Evolutionary conservation across 768 basidiomycete genomes (phyloP).

Genomic region (Candolleomyces aberdarensis): DNA sequence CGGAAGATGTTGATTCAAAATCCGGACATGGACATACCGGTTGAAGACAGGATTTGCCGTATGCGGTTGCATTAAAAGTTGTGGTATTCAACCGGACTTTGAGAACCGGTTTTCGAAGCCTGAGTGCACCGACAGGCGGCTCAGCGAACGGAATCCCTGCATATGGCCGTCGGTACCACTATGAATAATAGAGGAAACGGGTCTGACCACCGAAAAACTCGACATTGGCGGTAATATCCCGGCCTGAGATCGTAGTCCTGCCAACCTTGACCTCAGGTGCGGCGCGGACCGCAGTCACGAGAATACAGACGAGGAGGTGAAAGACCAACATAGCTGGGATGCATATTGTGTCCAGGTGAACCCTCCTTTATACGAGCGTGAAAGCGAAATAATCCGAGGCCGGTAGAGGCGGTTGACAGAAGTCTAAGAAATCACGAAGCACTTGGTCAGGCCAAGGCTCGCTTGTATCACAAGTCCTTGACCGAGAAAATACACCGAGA

Average conservation of each 20-base stretch:
- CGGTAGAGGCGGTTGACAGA: no score
- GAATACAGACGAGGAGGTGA: not conserved
- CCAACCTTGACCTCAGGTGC: slow-evolving; percentile 37
- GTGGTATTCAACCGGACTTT: slow-evolving; percentile 33
- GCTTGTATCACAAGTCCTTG: no score
- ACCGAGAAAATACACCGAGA: no score
- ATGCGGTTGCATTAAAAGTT: slow-evolving; percentile 44
- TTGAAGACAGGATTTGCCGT: slow-evolving; percentile 49
- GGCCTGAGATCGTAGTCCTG: slow-evolving; percentile 35
- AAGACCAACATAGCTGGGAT: not conserved
- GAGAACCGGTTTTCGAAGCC: slow-evolving; percentile 44
- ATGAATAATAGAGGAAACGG: slow-evolving; percentile 7
- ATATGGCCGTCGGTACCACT: no score
- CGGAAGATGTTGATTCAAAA: not conserved
- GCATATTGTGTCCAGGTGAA: no score
- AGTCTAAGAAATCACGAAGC: no score
- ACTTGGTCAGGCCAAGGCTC: no score
- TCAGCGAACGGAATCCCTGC: slow-evolving; percentile 55
- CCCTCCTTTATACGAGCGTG: no score
- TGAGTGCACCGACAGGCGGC: slow-evolving; percentile 46
- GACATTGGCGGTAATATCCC: slow-evolving; percentile 29
- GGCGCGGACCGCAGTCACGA: slow-evolving; percentile 5
- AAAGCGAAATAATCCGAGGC: no score
- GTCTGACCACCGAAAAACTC: slow-evolving; percentile 46
- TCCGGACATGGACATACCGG: slow-evolving; percentile 23